These are phyloP conservation scores for Gliomastix tumulicola DNA, from an alignment of 2,329 filamentous ascomycete species.

Conservation along the genomic window DNA sequence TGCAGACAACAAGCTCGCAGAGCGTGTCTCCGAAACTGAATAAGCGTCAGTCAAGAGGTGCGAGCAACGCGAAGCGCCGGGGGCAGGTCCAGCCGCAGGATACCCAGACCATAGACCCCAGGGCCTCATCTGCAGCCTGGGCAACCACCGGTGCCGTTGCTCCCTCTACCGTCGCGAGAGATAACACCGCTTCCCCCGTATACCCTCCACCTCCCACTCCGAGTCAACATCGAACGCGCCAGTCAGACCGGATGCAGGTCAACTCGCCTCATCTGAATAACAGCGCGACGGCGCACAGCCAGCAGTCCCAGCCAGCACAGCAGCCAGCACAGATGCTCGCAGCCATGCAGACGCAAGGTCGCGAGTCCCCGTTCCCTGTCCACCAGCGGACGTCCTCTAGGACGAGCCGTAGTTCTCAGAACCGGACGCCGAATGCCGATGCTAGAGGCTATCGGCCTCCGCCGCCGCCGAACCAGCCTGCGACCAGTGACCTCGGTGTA, in stretches of 20 bases:
- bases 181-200: neutral
- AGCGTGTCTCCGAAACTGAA: neutral
- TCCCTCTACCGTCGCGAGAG: neutral
- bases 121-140: neutral
- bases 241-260: neutral
- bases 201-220: neutral
- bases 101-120: no score
- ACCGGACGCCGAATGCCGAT: constrained; percentile 16
- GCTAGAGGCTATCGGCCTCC: constrained; percentile 9
- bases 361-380: constrained; percentile 19
- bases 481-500: no score
- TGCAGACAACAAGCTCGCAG: neutral
- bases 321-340: constrained; percentile 15
- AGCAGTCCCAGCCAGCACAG: constrained; percentile 5
- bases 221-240: neutral
- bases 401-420: constrained; percentile 23
- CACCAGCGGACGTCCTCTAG: constrained; percentile 20
- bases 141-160: neutral
- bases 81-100: no score
- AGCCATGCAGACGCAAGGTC: constrained; percentile 19
- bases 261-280: neutral
- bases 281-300: neutral
- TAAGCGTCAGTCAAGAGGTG: constrained; percentile 3
- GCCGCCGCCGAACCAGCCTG: constrained; percentile 3
- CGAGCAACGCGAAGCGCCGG: no score